These are phyloP conservation scores for Macrotyloma uniflorum DNA, from an alignment of 306 rosid species.

Conservation along the genomic window DNA sequence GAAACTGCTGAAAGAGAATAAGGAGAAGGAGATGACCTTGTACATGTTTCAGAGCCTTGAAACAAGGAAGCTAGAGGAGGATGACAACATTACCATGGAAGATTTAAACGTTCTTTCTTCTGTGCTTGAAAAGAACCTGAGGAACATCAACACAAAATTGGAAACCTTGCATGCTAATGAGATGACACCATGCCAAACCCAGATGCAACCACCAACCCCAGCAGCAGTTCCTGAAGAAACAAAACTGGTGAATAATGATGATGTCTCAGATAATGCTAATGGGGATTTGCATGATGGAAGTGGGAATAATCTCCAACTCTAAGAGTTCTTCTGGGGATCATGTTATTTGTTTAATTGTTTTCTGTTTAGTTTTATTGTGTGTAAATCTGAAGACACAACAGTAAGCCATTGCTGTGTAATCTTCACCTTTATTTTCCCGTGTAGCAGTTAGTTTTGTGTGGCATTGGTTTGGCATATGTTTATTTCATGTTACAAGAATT, in stretches of 20 bases:
- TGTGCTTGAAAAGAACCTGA: constrained; percentile 37
- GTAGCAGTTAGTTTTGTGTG: background rate
- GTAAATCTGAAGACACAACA: no score
- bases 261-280: background rate
- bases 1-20: constrained; percentile 27
- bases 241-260: background rate
- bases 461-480: background rate
- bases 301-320: background rate
- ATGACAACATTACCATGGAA: background rate
- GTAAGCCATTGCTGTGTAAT: no score
- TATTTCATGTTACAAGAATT: background rate
- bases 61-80: background rate
- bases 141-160: background rate
- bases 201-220: background rate
- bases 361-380: no score
- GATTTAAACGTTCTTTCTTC: constrained; percentile 39
- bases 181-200: background rate
- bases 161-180: background rate
- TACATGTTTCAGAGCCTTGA: constrained; percentile 30
- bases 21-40: constrained; percentile 31
- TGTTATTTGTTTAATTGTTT: background rate
- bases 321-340: background rate
- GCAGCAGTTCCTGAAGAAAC: background rate
- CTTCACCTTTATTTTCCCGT: no score
- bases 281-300: background rate